A percentile compares a stretch with the other conserved stretches of the same genome.
Evolutionary conservation across 331 rosid genomes (phyloP).

Genomic region (Telfairia occidentalis): DNA sequence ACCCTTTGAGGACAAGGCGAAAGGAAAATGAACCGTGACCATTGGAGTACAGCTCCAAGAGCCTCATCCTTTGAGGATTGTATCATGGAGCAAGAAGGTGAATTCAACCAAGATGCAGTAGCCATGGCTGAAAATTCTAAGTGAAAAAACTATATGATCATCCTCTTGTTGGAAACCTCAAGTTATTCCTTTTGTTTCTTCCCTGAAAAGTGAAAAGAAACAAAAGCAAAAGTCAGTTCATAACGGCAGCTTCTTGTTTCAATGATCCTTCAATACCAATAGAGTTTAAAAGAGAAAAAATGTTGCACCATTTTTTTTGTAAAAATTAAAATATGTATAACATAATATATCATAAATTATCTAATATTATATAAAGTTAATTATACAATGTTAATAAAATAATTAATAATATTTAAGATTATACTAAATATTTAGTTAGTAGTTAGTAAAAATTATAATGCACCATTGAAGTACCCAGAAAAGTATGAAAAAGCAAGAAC

Average conservation of each 20-base stretch:
- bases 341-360: too few species aligned
- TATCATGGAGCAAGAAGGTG: slow-evolving; percentile 39
- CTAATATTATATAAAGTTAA: too few species aligned
- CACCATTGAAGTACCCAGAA: too few species aligned
- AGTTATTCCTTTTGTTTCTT: neutral
- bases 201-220: slow-evolving; percentile 3
- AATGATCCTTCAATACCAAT: neutral
- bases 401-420: too few species aligned
- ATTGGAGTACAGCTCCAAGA: slow-evolving; percentile 27
- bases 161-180: neutral
- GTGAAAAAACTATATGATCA: neutral
- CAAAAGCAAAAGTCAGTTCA: neutral
- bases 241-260: neutral
- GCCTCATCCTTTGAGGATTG: slow-evolving; percentile 28
- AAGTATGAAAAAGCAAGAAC: too few species aligned
- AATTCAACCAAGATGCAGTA: slow-evolving; percentile 44
- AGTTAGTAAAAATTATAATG: too few species aligned
- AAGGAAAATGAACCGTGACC: slow-evolving; percentile 66
- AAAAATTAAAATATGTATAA: too few species aligned
- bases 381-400: too few species aligned
- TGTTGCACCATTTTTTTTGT: too few species aligned
- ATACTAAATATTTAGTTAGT: too few species aligned
- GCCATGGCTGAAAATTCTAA: neutral
- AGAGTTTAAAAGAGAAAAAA: too few species aligned
- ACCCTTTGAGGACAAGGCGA: slow-evolving; percentile 89